Evolutionary conservation across 2,329 filamentous ascomycete species (phyloP), one percentile per base, ranked within the genome.

Genomic region (Beauveria bassiana): DNA sequence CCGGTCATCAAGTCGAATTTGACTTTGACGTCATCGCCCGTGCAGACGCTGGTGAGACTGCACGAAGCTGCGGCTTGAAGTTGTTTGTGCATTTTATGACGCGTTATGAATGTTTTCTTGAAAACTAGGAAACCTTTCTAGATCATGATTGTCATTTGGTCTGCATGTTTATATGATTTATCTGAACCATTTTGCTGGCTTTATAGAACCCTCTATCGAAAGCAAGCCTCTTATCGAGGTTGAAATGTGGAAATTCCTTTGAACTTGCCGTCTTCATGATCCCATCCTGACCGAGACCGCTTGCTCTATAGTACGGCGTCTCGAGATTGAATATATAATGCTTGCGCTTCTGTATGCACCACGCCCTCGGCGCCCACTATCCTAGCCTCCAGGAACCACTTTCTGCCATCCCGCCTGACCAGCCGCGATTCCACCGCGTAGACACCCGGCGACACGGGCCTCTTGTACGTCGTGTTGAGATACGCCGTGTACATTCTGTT

Each of bases 371-470:
- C 47, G 6, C 57, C 57, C 2, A 51, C 38, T 5, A 60, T 45
- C 10, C 47, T 49, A 0, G 12, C 57, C 14, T 52, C 12, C 8
- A 60, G 40, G 10, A 60, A 53, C 57, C 57, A 60, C 24, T 60
- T 60, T n/a, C 57, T 26, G n/a, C 49, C 57, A 2, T 60, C 24
- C 9, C 57, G 47, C 57, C 26, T 26, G n/a, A 45, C 38, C 16
- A 60, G 40, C 12, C 57, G 47, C 47, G 57, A 51, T 16, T 60
- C 57, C 26, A 60, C 57, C 6, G 49, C 49, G 47, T 52, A 53
- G 43, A 52, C 46, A 40, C 57, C 57, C 24, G 57, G 57, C n/a
- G 57, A 43, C n/a, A 46, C 57, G 38, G 57, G 57, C 16, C 2
- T 24, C 34, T 24, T 51, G 57, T 60, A 60, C 20, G 38, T 43